Evolutionary conservation across 331 rosid species (phyloP), one percentile per base, ranked within the genome.

Genomic region (Malus hybrid): DNA sequence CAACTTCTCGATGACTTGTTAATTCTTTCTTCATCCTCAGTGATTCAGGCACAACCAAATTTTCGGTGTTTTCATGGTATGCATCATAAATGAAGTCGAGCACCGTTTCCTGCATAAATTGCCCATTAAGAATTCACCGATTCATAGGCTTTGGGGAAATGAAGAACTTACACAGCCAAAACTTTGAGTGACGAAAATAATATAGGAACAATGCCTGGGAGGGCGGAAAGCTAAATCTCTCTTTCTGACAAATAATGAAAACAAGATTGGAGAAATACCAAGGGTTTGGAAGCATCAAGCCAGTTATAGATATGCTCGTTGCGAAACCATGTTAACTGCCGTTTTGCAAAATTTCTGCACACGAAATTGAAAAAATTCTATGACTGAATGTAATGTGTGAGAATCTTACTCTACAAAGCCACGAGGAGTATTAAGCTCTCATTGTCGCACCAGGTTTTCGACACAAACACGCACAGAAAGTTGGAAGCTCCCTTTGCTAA

Each of bases 321-420:
- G 33, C 93, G 96, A 68, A 92, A 94, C 97, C 99, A 94, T 6
- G 97, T 94, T 82, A 94, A 72, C 63, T 90, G 97, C 73, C 96
- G 81, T 83, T 94, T 94, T 5, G 97, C 97, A 76, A 94, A 92
- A 76, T 94, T 94, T 87, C 99, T 94, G 89, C 83, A 85, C 48
- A 81, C 19, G 71, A 73, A 61, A 14, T 71, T 2, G 65, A 56
- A 44, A 18, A 79, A 39, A 42, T 77, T 42, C n/a, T 27, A 44
- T 62, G 33, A 34, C 6, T 18, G 12, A 42, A 16, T 61, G 77
- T 42, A 42, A 61, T 28, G 42, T 4, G 8, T 42, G 67, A 28
- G 77, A 61, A 73, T 39, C 76, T 19, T 48, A 71, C 67, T 48
- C 67, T 69, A 15, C 36, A 27, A 15, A 29, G 68, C 8, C 36